Percentiles rank a stretch among this genome's conserved stretches.
phyloP scores from a whole-genome alignment of 2,329 filamentous ascomycete genomes.

The Claviceps digitariae region DNA sequence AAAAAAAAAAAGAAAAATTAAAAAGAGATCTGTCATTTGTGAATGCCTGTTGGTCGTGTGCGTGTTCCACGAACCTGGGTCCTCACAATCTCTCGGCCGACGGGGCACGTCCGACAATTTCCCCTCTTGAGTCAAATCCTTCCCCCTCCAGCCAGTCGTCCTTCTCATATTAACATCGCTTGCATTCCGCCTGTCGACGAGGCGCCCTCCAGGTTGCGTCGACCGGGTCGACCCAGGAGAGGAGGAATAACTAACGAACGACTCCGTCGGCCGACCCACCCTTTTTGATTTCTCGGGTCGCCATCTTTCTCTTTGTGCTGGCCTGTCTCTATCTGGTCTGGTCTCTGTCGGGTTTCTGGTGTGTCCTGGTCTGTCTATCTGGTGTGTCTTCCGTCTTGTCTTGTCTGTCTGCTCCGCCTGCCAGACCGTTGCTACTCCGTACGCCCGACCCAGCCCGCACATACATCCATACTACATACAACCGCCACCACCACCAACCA shows the following conservation, averaged over 20 bases:
- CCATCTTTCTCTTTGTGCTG: background rate
- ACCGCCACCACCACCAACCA: background rate
- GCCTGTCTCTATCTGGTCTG: background rate
- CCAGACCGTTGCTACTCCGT: background rate
- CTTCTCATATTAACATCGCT: background rate
- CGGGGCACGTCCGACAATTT: background rate
- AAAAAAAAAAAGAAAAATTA: too few relatives aligned
- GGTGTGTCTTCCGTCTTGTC: too few relatives aligned
- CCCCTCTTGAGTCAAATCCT: background rate
- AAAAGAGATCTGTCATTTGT: too few relatives aligned
- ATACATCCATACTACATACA: background rate
- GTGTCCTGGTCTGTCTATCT: too few relatives aligned
- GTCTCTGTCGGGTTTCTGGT: background rate
- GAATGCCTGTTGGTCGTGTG: background rate
- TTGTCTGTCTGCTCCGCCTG: too few relatives aligned
- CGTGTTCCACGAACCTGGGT: background rate
- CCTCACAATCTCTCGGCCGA: slow-evolving; percentile 4
- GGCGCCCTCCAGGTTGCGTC: background rate
- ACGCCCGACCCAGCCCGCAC: background rate
- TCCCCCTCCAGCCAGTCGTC: background rate
- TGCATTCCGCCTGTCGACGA: background rate
- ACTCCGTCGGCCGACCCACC: slow-evolving; percentile 3
- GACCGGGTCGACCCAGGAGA: background rate
- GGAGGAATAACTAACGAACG: background rate
- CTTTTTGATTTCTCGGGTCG: background rate